phyloP scores from a whole-genome alignment of 495 filamentous ascomycete genomes.

The Copromyces sp. region DNA sequence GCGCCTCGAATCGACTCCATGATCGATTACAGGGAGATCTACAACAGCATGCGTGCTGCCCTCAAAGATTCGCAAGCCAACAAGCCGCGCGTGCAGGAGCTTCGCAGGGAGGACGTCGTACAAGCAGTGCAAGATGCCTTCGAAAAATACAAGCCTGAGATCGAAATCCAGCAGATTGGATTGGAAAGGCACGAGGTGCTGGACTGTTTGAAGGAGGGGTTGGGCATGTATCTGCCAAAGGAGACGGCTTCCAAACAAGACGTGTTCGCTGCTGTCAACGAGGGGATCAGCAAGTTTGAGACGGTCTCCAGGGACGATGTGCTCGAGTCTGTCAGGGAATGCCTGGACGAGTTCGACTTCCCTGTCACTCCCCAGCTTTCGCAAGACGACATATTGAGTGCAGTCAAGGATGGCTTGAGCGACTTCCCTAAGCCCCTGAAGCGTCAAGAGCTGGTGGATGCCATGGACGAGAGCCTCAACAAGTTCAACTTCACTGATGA shows the following conservation, averaged over 20 bases:
- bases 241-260: constrained; percentile 61
- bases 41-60: constrained; percentile 67
- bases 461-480: constrained; percentile 33
- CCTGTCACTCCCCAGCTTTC: constrained; percentile 42
- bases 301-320: constrained; percentile 70
- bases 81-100: constrained; percentile 25
- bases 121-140: constrained; percentile 78
- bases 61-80: constrained; percentile 57
- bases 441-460: constrained; percentile 32
- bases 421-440: constrained; percentile 33
- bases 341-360: constrained; percentile 64
- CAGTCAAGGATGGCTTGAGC: constrained; percentile 42
- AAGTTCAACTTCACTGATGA: constrained; percentile 30
- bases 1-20: constrained; percentile 6
- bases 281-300: constrained; percentile 67
- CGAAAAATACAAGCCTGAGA: constrained; percentile 86
- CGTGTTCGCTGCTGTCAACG: constrained; percentile 69
- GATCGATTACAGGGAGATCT: constrained; percentile 70
- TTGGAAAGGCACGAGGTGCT: constrained; percentile 83
- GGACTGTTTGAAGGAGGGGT: constrained; percentile 69
- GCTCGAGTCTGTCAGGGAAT: constrained; percentile 63
- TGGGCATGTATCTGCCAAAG: constrained; percentile 61
- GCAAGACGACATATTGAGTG: constrained; percentile 42
- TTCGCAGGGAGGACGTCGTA: constrained; percentile 67
- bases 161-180: constrained; percentile 80